Evolutionary conservation across 441 rosid species (phyloP), one percentile per base, ranked within the genome.

Genomic region (Pelargonium myrrhifolium): DNA sequence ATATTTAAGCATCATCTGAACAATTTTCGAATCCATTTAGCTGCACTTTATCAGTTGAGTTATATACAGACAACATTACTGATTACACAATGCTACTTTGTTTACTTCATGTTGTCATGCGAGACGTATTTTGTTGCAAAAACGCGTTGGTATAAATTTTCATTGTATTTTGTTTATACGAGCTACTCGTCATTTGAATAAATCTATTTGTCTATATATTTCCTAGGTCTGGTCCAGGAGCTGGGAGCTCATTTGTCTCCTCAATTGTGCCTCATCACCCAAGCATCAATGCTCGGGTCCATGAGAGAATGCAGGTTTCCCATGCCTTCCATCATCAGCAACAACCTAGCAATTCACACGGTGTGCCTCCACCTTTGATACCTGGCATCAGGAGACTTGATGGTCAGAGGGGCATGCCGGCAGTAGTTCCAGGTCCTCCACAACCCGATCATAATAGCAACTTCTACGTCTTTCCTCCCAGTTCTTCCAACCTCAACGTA

Each of bases 241-340:
- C 77, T 64, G 72, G 84, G 40, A 80, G 76, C 72, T 76, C 86
- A 1, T 72, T 79, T 71, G 68, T 70, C 51, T 74, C 89, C 20
- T 82, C 84, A 9, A 72, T 77, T 64, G 60, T 78, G 53, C 86
- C 87, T 65, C 82, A 37, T 62, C 85, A 75, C 74, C 87, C 82
- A 11, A 86, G 89, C 65, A 81, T 77, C 76, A 72, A 61, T 82
- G 80, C 80, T 66, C 81, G 75, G 70, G 63, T 71, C 63, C 82
- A 68, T 67, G 88, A 84, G 66, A 83, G 86, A 75, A 69, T 77
- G 75, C 87, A 81, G 65, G 71, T 76, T 20, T 72, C 81, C 49
- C 89, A 76, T 68, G 80, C 79, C 24, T 83, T 72, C 65, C 74
- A 80, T 70, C 86, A 80, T 60, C 91, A 74, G 55, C 89, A 80